phyloP scores from a whole-genome alignment of 164 flowering plant species.

The Annona squamosa region DNA sequence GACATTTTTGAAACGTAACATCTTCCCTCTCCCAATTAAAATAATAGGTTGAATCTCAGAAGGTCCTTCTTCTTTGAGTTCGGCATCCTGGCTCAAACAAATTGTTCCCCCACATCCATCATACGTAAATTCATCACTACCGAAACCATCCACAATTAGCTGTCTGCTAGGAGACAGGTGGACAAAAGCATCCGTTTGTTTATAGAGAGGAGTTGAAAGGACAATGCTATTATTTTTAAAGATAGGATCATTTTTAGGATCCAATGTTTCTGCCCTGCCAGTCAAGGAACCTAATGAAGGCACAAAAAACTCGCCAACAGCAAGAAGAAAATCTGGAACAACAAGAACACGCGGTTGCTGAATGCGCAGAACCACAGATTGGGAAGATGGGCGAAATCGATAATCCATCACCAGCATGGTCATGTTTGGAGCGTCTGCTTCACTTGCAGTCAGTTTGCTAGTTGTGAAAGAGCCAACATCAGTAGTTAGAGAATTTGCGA shows the following conservation, averaged over 20 bases:
- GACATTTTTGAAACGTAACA: conserved; percentile 82
- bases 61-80: conserved; percentile 37
- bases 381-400: conserved; percentile 63
- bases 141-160: conserved; percentile 62
- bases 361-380: conserved; percentile 72
- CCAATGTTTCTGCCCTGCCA: conserved; percentile 84
- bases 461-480: conserved; percentile 22
- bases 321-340: conserved; percentile 92
- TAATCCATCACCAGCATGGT: conserved; percentile 93
- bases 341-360: conserved; percentile 97
- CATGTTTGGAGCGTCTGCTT: conserved; percentile 45
- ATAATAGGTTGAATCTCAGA: conserved; percentile 48
- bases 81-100: conserved; percentile 42
- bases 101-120: conserved; percentile 93
- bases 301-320: conserved; percentile 87
- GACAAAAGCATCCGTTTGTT: conserved; percentile 74
- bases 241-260: conserved; percentile 88
- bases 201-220: conserved; percentile 50
- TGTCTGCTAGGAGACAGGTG: conserved; percentile 64
- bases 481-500: conserved; percentile 30
- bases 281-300: conserved; percentile 85
- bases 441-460: conserved; percentile 26
- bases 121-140: conserved; percentile 73
- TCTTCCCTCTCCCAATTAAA: conserved; percentile 82
- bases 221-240: conserved; percentile 46